Conservation (phyloP, 108 stramenopile species). For the Aureococcus anophagefferens region DNA sequence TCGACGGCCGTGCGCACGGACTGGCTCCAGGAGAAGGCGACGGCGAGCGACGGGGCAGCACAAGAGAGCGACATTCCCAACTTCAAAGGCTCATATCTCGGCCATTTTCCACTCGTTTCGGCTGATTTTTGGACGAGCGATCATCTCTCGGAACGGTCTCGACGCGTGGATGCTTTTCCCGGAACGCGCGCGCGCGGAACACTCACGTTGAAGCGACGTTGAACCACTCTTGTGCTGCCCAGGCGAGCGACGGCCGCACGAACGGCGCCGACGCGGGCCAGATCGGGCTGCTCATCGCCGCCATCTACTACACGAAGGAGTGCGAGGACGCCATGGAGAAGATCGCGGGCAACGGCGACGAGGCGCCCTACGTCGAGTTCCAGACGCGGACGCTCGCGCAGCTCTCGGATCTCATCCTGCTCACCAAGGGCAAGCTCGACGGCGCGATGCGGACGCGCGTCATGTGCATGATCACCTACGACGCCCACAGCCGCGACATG, state of each 20-base stretch:
- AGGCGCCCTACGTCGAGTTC: slow-evolving; percentile 29
- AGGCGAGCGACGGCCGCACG: neutral
- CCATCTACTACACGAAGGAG: slow-evolving; percentile 50
- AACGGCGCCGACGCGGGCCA: slow-evolving; percentile 45
- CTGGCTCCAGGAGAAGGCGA: slow-evolving; percentile 45
- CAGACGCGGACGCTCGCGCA: slow-evolving; percentile 24
- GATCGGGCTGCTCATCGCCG: slow-evolving; percentile 44
- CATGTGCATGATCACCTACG: slow-evolving; percentile 57
- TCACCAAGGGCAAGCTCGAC: slow-evolving; percentile 43
- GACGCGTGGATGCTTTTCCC: too few species aligned
- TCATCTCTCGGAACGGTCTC: too few species aligned
- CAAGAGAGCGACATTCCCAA: too few species aligned
- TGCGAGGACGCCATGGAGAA: slow-evolving; percentile 37
- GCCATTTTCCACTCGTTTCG: too few species aligned
- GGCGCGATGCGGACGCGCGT: slow-evolving; percentile 49
- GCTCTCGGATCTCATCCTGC: slow-evolving; percentile 46
- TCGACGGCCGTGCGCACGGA: slow-evolving; percentile 34
- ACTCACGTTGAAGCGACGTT: too few species aligned
- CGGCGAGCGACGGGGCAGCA: too few species aligned
- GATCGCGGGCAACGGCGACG: slow-evolving; percentile 17
- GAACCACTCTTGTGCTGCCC: too few species aligned
- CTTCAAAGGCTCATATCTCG: too few species aligned
- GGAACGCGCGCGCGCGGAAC: too few species aligned
- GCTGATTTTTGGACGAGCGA: too few species aligned
- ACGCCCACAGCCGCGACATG: slow-evolving; percentile 55